Conservation (phyloP, 202 grass and related monocot genomes). For the Panicum hallii region DNA sequence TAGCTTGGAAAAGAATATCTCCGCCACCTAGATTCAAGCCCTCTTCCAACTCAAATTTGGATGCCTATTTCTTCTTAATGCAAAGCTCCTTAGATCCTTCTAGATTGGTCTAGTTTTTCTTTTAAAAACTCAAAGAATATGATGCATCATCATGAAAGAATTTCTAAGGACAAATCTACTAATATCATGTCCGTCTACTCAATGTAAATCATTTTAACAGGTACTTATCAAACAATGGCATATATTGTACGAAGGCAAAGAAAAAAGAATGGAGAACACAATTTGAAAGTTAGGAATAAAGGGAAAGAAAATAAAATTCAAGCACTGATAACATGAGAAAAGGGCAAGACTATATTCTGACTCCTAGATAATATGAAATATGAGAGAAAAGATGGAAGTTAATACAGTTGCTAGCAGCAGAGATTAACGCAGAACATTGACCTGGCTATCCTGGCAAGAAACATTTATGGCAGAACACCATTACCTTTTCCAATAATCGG, state of each 20-base stretch:
- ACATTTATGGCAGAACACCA: constrained; percentile 1
- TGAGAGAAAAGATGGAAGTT: constrained; percentile 13
- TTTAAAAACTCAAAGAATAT: neutral
- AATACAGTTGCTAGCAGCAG: constrained; percentile 22
- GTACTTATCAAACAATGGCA: neutral
- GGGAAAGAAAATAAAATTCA: constrained; percentile 31
- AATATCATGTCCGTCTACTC: neutral
- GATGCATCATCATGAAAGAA: neutral
- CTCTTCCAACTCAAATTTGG: constrained; percentile 14
- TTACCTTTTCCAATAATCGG: constrained; percentile 97
- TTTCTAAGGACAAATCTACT: neutral
- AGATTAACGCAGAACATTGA: constrained; percentile 16
- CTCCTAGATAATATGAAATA: constrained; percentile 27
- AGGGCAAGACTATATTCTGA: constrained; percentile 27
- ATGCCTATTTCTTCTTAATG: constrained; percentile 11
- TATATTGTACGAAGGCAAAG: neutral
- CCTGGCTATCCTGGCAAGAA: neutral
- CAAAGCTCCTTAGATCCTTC: neutral
- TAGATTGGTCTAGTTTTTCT: constrained; percentile 5
- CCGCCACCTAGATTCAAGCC: constrained; percentile 1
- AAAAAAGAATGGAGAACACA: neutral
- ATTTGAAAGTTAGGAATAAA: neutral
- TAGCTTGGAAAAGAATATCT: constrained; percentile 14
- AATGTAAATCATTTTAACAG: neutral
- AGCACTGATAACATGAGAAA: constrained; percentile 23